A percentile compares a stretch with the other conserved stretches of the same genome.
Conservation (phyloP, 2,329 filamentous ascomycete species). For the Sordariomycetes sp. region DNA sequence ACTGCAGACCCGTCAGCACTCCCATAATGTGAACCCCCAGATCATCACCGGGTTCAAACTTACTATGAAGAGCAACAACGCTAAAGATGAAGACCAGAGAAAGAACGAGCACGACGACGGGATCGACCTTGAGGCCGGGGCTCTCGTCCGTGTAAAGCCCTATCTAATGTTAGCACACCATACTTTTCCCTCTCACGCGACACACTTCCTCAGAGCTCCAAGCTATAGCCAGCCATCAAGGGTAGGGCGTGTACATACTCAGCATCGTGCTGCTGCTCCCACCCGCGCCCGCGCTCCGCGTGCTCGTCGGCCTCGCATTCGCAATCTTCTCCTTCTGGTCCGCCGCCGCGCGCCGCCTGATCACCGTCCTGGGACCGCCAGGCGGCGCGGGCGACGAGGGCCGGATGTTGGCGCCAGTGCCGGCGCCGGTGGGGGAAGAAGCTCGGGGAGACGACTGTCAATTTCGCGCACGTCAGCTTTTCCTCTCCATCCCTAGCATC, state of each 20-base stretch:
- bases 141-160: constrained; percentile 97
- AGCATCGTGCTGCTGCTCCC: constrained; percentile 98
- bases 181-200: neutral
- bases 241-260: constrained; percentile 47
- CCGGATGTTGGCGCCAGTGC: constrained; percentile 59
- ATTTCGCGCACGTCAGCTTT: neutral
- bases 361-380: constrained; percentile 87
- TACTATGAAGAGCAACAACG: constrained; percentile 95
- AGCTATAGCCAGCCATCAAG: neutral
- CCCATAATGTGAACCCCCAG: neutral
- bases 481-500: neutral
- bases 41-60: constrained; percentile 20
- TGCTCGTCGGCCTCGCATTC: constrained; percentile 86
- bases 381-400: constrained; percentile 80
- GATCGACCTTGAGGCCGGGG: constrained; percentile 93
- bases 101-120: constrained; percentile 90
- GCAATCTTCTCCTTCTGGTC: constrained; percentile 96
- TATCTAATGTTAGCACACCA: constrained; percentile 21
- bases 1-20: constrained; percentile 36
- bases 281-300: constrained; percentile 82
- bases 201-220: too few species aligned
- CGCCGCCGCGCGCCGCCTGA: constrained; percentile 87
- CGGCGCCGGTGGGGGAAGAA: constrained; percentile 45
- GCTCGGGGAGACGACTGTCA: constrained; percentile 43
- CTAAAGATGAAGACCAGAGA: constrained; percentile 98